Conservation (phyloP, 805 yeast genomes). For the Ogataea dorogensis region DNA sequence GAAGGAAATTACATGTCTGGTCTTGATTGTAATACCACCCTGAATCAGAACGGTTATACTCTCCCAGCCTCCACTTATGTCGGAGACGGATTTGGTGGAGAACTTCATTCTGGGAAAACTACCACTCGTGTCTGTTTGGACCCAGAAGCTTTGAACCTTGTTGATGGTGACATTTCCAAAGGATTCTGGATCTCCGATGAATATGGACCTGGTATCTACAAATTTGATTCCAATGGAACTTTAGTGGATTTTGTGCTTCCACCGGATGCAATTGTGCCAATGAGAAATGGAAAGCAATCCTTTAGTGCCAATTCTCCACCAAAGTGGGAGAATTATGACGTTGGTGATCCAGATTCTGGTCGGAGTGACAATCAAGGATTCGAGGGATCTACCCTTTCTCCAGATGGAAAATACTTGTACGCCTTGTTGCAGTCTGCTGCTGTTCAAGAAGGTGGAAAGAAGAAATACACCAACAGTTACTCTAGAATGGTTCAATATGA, state of each 20-base stretch:
- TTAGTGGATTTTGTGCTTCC: constrained; percentile 29
- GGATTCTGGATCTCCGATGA: constrained; percentile 37
- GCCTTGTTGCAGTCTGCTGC: constrained; percentile 32
- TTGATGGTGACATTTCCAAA: constrained; percentile 30
- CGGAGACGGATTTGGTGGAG: constrained; percentile 35
- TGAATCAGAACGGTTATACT: constrained; percentile 24
- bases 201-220: constrained; percentile 34
- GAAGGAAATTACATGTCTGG: constrained; percentile 31
- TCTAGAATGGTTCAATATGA: constrained; percentile 32
- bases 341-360: constrained; percentile 30
- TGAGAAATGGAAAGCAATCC: constrained; percentile 22
- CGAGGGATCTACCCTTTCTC: constrained; percentile 32
- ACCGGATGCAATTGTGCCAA: constrained; percentile 32
- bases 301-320: constrained; percentile 32
- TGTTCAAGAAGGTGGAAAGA: constrained; percentile 33
- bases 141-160: constrained; percentile 29
- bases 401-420: constrained; percentile 31
- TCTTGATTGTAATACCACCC: constrained; percentile 31
- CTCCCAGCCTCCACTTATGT: constrained; percentile 29
- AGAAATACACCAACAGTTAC: constrained; percentile 23
- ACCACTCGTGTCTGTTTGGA: constrained; percentile 33
- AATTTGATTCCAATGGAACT: constrained; percentile 28
- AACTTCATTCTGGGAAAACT: constrained; percentile 16
- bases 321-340: constrained; percentile 23
- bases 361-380: constrained; percentile 34